Base-by-base conservation (phyloP, 352 stramenopile genomes). In the Globisporangium yorkense region DNA sequence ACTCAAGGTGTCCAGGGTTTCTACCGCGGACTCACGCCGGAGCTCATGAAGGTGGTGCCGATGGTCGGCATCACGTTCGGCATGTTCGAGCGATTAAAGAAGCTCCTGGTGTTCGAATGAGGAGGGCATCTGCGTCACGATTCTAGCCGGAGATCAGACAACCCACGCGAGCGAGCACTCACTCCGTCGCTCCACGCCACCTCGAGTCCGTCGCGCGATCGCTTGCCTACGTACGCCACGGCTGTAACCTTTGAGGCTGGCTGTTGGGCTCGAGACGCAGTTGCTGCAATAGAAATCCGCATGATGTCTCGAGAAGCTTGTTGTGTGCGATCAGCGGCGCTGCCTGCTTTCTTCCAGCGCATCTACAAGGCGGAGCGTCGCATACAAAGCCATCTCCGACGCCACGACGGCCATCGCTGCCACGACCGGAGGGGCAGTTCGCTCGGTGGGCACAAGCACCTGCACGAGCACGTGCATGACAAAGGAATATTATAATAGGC, bases 21-120 rank as follows among this genome's bases (percentile, higher is more conserved):
- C 56, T 96, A 96, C 63, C 81, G 88, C 20, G 88, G 88, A 15
- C 66, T 99, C 58, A 92, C 88, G 35, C 93, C 94, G 7, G 96
- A 99, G 73, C 72, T 98, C 55, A 86, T 99, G 77, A 99, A 99
- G 67, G 96, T 99, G 20, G 87, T 98, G 55, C 96, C 96, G 6
- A 98, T 98, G 92, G 96, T 99, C 41, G 91, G 91, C 20, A 98
- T 97, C 56, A 98, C 97, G 51, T 99, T 99, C 57, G 83, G 88
- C 57, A 93, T 94, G 27, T 99, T 98, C 71, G 96, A 99, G 70
- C 81, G 79, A 54, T 82, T 97, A 65, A 98, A 98, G 71, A 88
- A 94, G 51, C 52, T 94, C 55, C 75, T 98, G 51, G 62, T 86
- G 56, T 70, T 91, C 69, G 77, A 95, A 54, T 80, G 79, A 85